A percentile compares a stretch with the other conserved stretches of the same genome.
These are phyloP conservation scores for Apophysomyces variabilis DNA, from an alignment of 371 early-diverging fungal genomes.

Conservation along the genomic window DNA sequence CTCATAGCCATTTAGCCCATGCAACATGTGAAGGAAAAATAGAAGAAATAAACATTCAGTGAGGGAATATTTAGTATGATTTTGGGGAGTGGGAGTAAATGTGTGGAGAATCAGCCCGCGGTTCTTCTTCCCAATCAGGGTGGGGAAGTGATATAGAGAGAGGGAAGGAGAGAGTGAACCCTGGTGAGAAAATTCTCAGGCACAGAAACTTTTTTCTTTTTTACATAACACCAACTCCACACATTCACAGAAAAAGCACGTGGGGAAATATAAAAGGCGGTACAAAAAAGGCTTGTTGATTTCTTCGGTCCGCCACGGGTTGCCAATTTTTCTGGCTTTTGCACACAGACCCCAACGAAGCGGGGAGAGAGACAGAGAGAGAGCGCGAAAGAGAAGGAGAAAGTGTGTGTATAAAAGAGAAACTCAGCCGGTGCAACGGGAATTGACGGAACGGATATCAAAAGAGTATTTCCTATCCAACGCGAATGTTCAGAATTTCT, in stretches of 20 bases:
- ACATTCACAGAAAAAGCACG: not conserved
- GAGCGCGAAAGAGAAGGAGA: too few species aligned
- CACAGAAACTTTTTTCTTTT: not conserved
- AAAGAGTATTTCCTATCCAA: not conserved
- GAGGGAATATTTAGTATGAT: too few species aligned
- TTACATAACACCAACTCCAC: slow-evolving; percentile 6
- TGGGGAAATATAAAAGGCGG: not conserved
- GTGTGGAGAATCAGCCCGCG: not conserved
- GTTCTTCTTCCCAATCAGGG: not conserved
- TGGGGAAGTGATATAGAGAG: not conserved
- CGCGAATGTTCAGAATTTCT: not conserved
- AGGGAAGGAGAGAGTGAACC: not conserved
- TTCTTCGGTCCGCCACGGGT: slow-evolving; percentile 10
- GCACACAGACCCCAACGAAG: not conserved
- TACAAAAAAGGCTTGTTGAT: not conserved
- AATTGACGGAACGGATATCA: slow-evolving; percentile 11
- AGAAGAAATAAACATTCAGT: too few species aligned
- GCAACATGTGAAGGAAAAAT: too few species aligned
- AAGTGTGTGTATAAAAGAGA: not conserved
- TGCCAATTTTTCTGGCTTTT: not conserved
- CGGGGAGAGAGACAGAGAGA: too few species aligned
- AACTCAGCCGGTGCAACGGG: slow-evolving; percentile 12
- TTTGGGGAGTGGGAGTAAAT: too few species aligned
- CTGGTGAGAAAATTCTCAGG: slow-evolving; percentile 10
- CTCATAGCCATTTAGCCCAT: too few species aligned